A percentile compares a stretch with the other conserved stretches of the same genome.
phyloP scores from a whole-genome alignment of 2,329 filamentous ascomycete genomes.

The Verticillium tricorpus region DNA sequence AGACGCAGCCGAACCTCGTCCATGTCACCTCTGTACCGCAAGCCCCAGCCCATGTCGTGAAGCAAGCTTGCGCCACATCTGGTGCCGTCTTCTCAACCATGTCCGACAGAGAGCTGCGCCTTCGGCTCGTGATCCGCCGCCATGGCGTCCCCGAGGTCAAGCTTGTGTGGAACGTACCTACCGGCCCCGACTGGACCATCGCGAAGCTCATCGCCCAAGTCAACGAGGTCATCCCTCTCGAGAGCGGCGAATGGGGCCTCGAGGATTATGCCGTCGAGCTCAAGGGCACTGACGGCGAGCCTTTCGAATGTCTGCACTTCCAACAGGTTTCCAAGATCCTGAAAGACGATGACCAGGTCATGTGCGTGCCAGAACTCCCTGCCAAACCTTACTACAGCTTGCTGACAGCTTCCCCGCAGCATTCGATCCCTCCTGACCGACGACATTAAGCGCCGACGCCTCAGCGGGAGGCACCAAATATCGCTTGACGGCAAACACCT shows the following conservation, averaged over 20 bases:
- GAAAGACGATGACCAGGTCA: constrained; percentile 78
- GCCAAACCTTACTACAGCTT: neutral
- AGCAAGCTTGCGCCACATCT: constrained; percentile 8
- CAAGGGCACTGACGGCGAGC: constrained; percentile 43
- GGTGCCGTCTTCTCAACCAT: constrained; percentile 14
- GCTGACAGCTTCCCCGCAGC: constrained; percentile 34
- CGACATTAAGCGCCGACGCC: constrained; percentile 67
- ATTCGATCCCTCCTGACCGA: constrained; percentile 73
- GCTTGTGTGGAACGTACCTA: constrained; percentile 65
- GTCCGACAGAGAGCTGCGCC: constrained; percentile 52
- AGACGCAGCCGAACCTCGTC: neutral
- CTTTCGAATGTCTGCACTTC: constrained; percentile 86
- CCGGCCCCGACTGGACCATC: constrained; percentile 60
- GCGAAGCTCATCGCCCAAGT: constrained; percentile 72
- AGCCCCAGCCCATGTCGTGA: neutral
- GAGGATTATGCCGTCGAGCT: constrained; percentile 89
- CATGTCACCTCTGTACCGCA: neutral
- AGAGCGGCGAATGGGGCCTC: constrained; percentile 76
- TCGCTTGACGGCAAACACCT: constrained; percentile 72
- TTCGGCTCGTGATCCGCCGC: constrained; percentile 68
- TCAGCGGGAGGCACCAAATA: constrained; percentile 80
- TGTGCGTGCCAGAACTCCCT: constrained; percentile 46
- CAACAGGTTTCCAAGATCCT: constrained; percentile 65
- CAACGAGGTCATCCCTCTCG: constrained; percentile 76
- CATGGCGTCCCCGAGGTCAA: constrained; percentile 68